Base-by-base conservation (phyloP, 2,329 filamentous ascomycete species). In the Cladophialophora yegresii region DNA sequence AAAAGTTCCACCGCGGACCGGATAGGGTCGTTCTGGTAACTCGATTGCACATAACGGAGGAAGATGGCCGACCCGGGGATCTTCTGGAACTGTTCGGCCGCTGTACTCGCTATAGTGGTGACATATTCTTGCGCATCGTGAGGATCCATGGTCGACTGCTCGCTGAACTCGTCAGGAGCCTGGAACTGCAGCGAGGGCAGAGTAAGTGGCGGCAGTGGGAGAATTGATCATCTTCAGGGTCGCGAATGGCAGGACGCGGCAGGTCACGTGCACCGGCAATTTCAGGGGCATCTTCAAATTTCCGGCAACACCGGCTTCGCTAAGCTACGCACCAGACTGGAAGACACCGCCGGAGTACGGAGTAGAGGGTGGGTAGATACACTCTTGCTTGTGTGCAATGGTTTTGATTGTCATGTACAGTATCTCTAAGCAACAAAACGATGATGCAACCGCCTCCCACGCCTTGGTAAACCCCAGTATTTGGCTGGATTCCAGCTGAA, bases 11-110 rank as follows among this genome's bases (percentile, higher is more conserved):
- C 91, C 45, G 91, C 92, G 58, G 92, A 96, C 60, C 96, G 89
- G 62, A 98, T 87, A 9, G 95, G 95, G 73, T 99, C 95, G 75
- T 99, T 90, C 80, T 99, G 95, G 81, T 99, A 98, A 76, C 92
- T 96, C 63, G 92, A 96, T 77, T 91, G 91, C 75, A 99, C 92
- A 79, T 99, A 99, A 68, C 95, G 91, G 71, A 96, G 86, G 73
- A 98, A 83, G 72, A 99, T 96, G 49, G 93, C 91, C 32, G 93
- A 98, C 58, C 95, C 95, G 32, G 95, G 96, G 45, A 99, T 85
- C 74, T 90, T 91, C 73, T 97, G 93, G 75, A 99, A 96, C 63
- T 88, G 84, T 64, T 86, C 80, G 59, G 83, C 80, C 59, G 84
- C 79, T 69, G 83, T 80, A 71, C 83, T 80, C 66, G 86, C 75